Evolutionary conservation across 352 stramenopile species (phyloP).

Genomic region (Phytopythium ostracodes): DNA sequence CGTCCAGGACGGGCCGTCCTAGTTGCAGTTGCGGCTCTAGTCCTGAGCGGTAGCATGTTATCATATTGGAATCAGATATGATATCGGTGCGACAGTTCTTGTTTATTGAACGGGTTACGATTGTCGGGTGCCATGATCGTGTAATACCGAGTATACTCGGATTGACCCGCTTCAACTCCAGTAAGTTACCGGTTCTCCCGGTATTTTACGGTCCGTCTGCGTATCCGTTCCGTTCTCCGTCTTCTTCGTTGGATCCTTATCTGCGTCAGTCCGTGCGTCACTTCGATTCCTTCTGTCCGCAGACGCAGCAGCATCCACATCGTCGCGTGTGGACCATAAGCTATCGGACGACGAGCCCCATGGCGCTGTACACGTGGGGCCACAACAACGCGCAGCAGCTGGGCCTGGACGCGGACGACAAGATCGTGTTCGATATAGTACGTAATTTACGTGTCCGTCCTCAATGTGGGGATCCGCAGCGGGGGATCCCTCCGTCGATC

Average conservation of each 20-base stretch:
- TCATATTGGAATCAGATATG: neutral
- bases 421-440: constrained; percentile 58
- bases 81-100: neutral
- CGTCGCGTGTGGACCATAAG: neutral
- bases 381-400: constrained; percentile 72
- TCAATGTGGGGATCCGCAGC: neutral
- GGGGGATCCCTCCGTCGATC: no score
- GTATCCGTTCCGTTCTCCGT: no score
- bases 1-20: no score
- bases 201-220: no score
- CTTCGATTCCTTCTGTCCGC: neutral
- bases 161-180: neutral
- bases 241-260: no score
- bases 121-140: neutral
- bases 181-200: neutral
- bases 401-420: constrained; percentile 40
- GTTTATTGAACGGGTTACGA: neutral
- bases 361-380: constrained; percentile 79
- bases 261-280: neutral
- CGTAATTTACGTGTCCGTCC: neutral
- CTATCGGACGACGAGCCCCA: constrained; percentile 9
- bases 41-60: neutral
- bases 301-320: neutral
- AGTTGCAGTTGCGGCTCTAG: no score
- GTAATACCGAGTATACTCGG: neutral